Evolutionary conservation across 2,329 filamentous ascomycete genomes (phyloP), one percentile per base, ranked within the genome.

Genomic region (Trichophyton schoenleinii): DNA sequence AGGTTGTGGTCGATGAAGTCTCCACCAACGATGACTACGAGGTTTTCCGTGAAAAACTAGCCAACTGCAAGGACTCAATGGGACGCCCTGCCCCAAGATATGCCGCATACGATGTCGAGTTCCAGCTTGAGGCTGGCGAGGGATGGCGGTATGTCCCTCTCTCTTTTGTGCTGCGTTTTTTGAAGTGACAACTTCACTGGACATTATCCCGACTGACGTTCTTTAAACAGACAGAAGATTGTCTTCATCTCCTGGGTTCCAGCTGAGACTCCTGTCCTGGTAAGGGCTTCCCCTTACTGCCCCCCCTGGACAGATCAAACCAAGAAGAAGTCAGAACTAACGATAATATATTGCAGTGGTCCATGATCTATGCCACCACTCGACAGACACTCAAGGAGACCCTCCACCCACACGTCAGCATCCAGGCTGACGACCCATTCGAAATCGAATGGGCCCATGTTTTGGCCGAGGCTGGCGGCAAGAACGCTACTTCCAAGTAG

Each of bases 301-400:
- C 2, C 28, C 28, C 5, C 22, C 18, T 31, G 34, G 18, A 18
- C 38, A 7, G n/a, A 58, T 44, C 3, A 58, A 44, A 44, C 18
- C 9, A 15, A 20, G 20, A 38, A 57, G 38, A 42, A 25, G 15
- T 7, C 28, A n/a, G 13, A 53, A 58, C 53, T 58, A 64, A 70
- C 64, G 28, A 31, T 61, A 38, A 67, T 61, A 57, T 15, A 2
- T 41, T 36, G 41, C 41, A 77, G 75, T 75, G 73, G 71, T 77
- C 75, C 65, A 79, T 80, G 78, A 73, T 79, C 62, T 80, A 80
- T 70, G 77, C 78, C 66, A 77, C 75, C 66, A 79, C 75, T 57
- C 74, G 75, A 60, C 76, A 79, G 68, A 71, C 71, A 62, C 67
- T 80, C 65, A 79, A 79, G 72, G 77, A 75, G 64, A 75, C 77